A percentile compares a stretch with the other conserved stretches of the same genome.
Evolutionary conservation across 164 flowering plant species (phyloP).

Genomic region (Brasenia schreberi): DNA sequence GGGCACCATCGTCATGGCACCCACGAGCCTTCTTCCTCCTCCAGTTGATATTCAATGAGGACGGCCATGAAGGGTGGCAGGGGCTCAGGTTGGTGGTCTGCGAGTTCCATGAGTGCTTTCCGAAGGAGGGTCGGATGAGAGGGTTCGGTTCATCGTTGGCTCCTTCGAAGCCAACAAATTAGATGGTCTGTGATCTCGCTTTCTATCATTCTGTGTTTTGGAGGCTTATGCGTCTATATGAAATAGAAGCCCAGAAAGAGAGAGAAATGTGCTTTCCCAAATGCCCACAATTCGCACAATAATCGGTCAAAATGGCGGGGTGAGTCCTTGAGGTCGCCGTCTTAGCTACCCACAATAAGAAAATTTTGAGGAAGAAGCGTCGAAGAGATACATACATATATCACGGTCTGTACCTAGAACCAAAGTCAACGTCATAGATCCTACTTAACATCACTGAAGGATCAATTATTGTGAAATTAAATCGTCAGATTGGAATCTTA

Average conservation of each 20-base stretch:
- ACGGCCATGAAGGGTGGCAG: background rate
- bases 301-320: too few relatives aligned
- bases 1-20: constrained; percentile 55
- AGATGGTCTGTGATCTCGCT: constrained; percentile 44
- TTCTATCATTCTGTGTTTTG: constrained; percentile 80
- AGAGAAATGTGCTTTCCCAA: background rate
- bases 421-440: too few relatives aligned
- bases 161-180: constrained; percentile 16
- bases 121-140: background rate
- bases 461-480: too few relatives aligned
- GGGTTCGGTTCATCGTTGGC: constrained; percentile 11
- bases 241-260: background rate
- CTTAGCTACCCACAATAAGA: too few relatives aligned
- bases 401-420: too few relatives aligned
- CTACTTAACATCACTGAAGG: too few relatives aligned
- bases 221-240: constrained; percentile 40
- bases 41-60: background rate
- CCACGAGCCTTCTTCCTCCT: constrained; percentile 6
- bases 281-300: too few relatives aligned
- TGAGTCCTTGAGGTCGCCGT: too few relatives aligned
- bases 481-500: too few relatives aligned
- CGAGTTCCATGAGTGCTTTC: background rate
- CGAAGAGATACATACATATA: too few relatives aligned
- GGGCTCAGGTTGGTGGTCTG: background rate
- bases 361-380: too few relatives aligned